Evolutionary conservation across 768 basidiomycete genomes (phyloP).

Genomic region (Coprinopsis sp.): DNA sequence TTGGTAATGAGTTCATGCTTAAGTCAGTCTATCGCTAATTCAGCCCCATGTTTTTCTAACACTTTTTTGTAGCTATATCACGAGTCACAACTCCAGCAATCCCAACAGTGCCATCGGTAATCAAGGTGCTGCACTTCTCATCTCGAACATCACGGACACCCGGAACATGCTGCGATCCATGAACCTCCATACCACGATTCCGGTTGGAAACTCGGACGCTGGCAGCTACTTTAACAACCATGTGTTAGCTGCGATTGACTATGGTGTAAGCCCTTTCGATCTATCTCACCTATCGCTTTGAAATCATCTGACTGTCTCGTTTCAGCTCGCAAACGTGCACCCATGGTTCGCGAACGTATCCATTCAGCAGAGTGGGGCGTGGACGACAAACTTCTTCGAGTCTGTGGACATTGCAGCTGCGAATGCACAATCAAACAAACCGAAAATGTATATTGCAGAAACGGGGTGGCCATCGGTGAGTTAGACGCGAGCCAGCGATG

Average conservation of each 20-base stretch:
- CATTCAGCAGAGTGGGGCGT: conserved; percentile 62
- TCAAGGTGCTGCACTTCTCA: conserved; percentile 57
- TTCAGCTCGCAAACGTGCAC: conserved; percentile 84
- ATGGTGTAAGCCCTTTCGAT: conserved; percentile 46
- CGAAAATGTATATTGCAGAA: conserved; percentile 89
- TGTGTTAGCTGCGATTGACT: conserved; percentile 61
- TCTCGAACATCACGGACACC: conserved; percentile 65
- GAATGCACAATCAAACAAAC: conserved; percentile 56
- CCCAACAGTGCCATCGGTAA: conserved; percentile 60
- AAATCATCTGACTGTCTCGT: neutral
- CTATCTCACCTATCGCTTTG: neutral
- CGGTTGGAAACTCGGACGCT: conserved; percentile 80
- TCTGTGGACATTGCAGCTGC: conserved; percentile 59
- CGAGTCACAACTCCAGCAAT: conserved; percentile 27
- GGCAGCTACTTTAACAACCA: conserved; percentile 77
- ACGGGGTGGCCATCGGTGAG: conserved; percentile 71
- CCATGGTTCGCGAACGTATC: conserved; percentile 89
- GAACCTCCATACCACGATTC: conserved; percentile 53
- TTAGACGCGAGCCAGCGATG: neutral
- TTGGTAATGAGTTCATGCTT: conserved; percentile 90
- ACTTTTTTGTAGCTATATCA: conserved; percentile 48
- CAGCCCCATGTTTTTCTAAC: neutral
- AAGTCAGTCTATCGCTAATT: conserved; percentile 40
- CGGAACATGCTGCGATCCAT: conserved; percentile 48
- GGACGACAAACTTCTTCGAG: conserved; percentile 81